These are phyloP conservation scores for Lizonia empirigonia DNA, from an alignment of 2,329 filamentous ascomycete genomes.

Conservation along the genomic window DNA sequence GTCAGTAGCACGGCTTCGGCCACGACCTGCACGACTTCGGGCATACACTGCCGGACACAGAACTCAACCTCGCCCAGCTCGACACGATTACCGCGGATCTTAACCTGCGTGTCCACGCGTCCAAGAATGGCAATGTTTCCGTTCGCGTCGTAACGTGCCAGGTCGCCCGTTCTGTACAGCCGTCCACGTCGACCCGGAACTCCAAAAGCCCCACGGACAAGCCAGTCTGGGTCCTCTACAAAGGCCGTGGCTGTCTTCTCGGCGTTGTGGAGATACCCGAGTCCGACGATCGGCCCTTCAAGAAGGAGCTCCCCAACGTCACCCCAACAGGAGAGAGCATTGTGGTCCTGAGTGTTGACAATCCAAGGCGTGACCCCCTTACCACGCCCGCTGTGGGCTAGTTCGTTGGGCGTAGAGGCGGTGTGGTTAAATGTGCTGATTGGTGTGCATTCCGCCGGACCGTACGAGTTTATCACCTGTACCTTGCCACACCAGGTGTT, in stretches of 20 bases:
- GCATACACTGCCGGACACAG: neutral
- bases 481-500: neutral
- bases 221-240: slow-evolving; percentile 6
- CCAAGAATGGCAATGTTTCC: slow-evolving; percentile 25
- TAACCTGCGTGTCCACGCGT: slow-evolving; percentile 31
- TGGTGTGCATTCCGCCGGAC: slow-evolving; percentile 34
- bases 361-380: slow-evolving; percentile 45
- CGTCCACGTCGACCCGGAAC: neutral
- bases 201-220: neutral
- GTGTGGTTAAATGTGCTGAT: slow-evolving; percentile 3
- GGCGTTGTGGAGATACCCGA: neutral
- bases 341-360: slow-evolving; percentile 18
- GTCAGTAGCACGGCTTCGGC: neutral
- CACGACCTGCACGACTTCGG: neutral
- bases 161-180: slow-evolving; percentile 33
- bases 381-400: slow-evolving; percentile 56
- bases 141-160: slow-evolving; percentile 20
- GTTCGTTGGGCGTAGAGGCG: slow-evolving; percentile 50
- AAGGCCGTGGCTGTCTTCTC: slow-evolving; percentile 27
- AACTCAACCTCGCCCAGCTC: slow-evolving; percentile 33
- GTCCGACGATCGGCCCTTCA: slow-evolving; percentile 55
- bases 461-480: slow-evolving; percentile 25
- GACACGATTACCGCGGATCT: slow-evolving; percentile 29
- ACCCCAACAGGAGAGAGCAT: slow-evolving; percentile 15
- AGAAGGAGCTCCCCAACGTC: slow-evolving; percentile 58